phyloP scores from a whole-genome alignment of 164 flowering plant species.

The Aristolochia fimbriata region DNA sequence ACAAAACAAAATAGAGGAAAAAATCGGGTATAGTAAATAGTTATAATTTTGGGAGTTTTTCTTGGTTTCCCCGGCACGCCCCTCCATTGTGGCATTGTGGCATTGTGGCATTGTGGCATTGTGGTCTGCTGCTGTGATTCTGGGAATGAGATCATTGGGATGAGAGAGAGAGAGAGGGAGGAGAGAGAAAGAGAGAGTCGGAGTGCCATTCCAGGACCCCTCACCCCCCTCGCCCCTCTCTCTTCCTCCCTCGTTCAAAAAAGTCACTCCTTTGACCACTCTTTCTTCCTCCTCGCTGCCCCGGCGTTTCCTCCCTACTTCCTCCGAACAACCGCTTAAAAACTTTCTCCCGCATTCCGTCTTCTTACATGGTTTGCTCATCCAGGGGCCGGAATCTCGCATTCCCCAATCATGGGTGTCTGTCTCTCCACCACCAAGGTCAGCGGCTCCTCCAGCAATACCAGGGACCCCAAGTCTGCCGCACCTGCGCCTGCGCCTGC shows the following conservation, averaged over 20 bases:
- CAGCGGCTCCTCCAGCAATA: constrained; percentile 54
- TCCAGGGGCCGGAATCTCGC: background rate
- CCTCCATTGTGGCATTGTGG: too few species aligned
- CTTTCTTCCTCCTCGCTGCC: constrained; percentile 6
- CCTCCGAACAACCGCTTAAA: constrained; percentile 4
- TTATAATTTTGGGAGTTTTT: too few species aligned
- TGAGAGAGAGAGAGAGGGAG: background rate
- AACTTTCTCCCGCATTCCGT: background rate
- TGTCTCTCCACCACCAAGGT: constrained; percentile 75
- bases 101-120: too few species aligned
- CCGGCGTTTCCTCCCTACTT: background rate
- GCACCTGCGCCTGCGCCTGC: background rate
- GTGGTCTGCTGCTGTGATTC: too few species aligned
- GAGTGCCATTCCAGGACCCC: background rate
- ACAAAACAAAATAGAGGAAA: too few species aligned
- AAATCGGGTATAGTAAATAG: too few species aligned
- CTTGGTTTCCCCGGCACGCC: too few species aligned
- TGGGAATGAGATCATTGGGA: background rate
- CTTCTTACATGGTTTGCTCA: background rate
- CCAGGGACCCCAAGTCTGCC: background rate
- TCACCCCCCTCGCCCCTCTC: too few species aligned
- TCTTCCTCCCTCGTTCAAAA: constrained; percentile 1
- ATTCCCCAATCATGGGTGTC: constrained; percentile 44
- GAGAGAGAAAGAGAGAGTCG: background rate
- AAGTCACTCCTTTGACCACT: constrained; percentile 23